A percentile compares a stretch with the other conserved stretches of the same genome.
Evolutionary conservation across 768 basidiomycete genomes (phyloP).

Genomic region (Mycena pura): DNA sequence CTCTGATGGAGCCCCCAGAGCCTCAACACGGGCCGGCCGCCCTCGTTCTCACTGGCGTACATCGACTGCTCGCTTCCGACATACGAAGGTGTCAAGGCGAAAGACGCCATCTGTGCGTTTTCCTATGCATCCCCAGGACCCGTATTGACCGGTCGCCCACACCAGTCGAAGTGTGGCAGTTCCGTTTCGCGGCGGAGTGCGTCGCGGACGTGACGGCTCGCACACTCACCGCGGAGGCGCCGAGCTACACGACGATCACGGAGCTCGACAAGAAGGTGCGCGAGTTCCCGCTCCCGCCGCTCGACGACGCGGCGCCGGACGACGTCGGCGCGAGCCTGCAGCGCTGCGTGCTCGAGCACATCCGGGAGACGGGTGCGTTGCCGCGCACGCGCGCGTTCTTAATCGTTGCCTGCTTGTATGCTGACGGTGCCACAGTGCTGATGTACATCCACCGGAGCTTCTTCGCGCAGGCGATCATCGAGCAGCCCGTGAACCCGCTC

Average conservation of each 20-base stretch:
- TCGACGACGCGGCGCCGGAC: slow-evolving; percentile 39
- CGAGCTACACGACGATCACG: slow-evolving; percentile 68
- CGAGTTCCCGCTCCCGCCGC: slow-evolving; percentile 64
- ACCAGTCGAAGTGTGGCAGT: slow-evolving; percentile 67
- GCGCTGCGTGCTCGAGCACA: slow-evolving; percentile 55
- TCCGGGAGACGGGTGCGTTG: slow-evolving; percentile 51
- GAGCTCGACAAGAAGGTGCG: slow-evolving; percentile 73
- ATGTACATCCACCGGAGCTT: slow-evolving; percentile 72
- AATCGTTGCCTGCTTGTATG: neutral
- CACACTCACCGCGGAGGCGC: slow-evolving; percentile 69
- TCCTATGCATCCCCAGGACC: neutral
- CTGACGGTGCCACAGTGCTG: slow-evolving; percentile 46
- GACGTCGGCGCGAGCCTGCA: slow-evolving; percentile 50
- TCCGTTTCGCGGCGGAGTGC: slow-evolving; percentile 69
- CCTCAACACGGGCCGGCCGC: slow-evolving; percentile 73
- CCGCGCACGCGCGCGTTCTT: neutral
- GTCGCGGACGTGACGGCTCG: slow-evolving; percentile 67
- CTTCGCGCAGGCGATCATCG: slow-evolving; percentile 76
- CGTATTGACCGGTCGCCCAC: slow-evolving; percentile 1
- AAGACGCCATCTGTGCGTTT: slow-evolving; percentile 37
- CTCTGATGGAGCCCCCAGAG: slow-evolving; percentile 47
- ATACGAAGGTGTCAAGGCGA: slow-evolving; percentile 38
- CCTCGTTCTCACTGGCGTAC: slow-evolving; percentile 68
- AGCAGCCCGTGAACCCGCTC: slow-evolving; percentile 69
- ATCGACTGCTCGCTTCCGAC: slow-evolving; percentile 71